Conservation (phyloP, 1,284 basidiomycete species). For the Sanguinoderma infundibulare region DNA sequence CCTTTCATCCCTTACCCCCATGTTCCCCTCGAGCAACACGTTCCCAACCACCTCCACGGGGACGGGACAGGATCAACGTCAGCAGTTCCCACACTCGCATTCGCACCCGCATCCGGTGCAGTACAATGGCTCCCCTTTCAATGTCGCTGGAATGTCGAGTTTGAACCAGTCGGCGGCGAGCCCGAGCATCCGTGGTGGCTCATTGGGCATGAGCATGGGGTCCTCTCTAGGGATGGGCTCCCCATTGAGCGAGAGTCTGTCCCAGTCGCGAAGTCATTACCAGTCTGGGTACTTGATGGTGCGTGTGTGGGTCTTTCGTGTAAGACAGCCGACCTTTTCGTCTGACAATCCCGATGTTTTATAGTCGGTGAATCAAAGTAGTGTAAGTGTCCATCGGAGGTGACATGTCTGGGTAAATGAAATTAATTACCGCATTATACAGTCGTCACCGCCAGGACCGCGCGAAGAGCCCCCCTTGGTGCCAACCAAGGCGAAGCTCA, state of each 20-base stretch:
- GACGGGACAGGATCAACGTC: slow-evolving; percentile 26
- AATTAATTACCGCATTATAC: slow-evolving; percentile 10
- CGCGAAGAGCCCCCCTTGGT: slow-evolving; percentile 74
- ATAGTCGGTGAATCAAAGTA: slow-evolving; percentile 64
- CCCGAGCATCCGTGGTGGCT: slow-evolving; percentile 30
- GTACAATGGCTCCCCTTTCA: slow-evolving; percentile 33
- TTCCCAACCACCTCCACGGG: slow-evolving; percentile 21
- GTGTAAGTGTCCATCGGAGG: slow-evolving; percentile 40
- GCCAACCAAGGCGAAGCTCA: slow-evolving; percentile 78
- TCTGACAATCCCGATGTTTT: slow-evolving; percentile 1
- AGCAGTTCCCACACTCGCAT: slow-evolving; percentile 33
- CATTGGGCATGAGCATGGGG: slow-evolving; percentile 26
- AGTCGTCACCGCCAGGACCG: slow-evolving; percentile 61
- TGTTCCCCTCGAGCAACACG: slow-evolving; percentile 30
- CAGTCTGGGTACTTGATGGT: slow-evolving; percentile 80
- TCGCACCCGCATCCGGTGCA: slow-evolving; percentile 33
- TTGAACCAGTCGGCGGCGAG: slow-evolving; percentile 24
- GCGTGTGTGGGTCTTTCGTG: slow-evolving; percentile 26
- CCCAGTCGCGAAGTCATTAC: slow-evolving; percentile 73
- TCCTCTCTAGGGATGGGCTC: slow-evolving; percentile 30
- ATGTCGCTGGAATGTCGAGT: slow-evolving; percentile 36
- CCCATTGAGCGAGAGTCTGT: slow-evolving; percentile 51
- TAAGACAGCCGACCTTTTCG: background rate
- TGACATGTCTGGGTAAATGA: background rate
- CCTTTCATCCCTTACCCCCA: slow-evolving; percentile 6